Evolutionary conservation across 2,329 filamentous ascomycete genomes (phyloP), one percentile per base, ranked within the genome.

Genomic region (Alternaria novae-zelandiae): DNA sequence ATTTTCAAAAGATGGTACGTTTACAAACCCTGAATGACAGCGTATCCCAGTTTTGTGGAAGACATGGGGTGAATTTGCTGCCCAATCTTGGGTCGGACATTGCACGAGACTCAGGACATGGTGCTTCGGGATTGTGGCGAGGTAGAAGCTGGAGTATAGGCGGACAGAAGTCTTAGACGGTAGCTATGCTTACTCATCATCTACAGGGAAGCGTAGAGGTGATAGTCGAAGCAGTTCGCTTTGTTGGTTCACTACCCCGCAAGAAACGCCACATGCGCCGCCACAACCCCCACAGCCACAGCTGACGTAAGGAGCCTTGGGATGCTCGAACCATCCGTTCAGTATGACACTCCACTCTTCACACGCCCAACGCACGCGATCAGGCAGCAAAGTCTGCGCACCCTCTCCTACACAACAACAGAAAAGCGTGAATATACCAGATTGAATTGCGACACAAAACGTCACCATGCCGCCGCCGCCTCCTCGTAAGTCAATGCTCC

Each of bases 401-500:
- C 60, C 58, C 50, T 17, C 26, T 36, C 23, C 25, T 21, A 26
- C 41, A 44, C 10, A 13, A 23, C 44, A 30, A 6, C 56, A 51
- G 36, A 47, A 63, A 54, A 60, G 47, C 28, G 25, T 43, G 15
- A 54, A 32, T 9, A 21, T 20, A 30, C 17, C 53, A 4, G 41
- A 56, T 43, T 45, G 45, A 62, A 44, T 25, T 41, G 55, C 61
- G 50, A 20, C 25, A 60, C 23, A 59, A 46, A 30, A 15, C 25
- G 4, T 41, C 49, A 59, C 17, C 25, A 63, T 63, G 60, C 60
- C 54, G 46, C 75, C 77, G 67, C 77, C 77, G 54, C 77, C 77
- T 61, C 78, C 77, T 60, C 77, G 49, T 51, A 36, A 2, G 49
- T 51, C 36, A 41, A 41, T 36, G 26, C 32, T 30, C 28, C 28